Evolutionary conservation across 1,139 yeast species (phyloP), one percentile per base, ranked within the genome.

Genomic region (Kluyveromyces sp.): DNA sequence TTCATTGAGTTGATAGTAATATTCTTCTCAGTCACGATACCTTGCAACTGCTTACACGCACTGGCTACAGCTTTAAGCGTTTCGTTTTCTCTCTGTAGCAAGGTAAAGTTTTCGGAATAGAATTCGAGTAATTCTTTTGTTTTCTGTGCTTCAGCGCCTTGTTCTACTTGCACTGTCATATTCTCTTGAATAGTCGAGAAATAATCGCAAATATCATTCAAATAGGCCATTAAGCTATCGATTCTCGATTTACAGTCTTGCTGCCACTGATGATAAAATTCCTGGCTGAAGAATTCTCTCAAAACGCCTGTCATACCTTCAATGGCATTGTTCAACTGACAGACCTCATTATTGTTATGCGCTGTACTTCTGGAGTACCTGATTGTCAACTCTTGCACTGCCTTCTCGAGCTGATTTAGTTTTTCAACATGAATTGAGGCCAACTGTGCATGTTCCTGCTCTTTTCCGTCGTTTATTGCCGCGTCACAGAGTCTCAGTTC

Each of bases 261-360:
- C 17, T 31, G 9, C 41, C 34, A 31, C 19, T 38, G 30, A 18
- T 31, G 31, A 31, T 31, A 38, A 3, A 19, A 38, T 8, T 31
- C 29, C 12, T 19, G 34, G 16, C 35, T 31, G 19, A 38, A 38
- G 20, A 32, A 31, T 18, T 29, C 29, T 16, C 20, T 38, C 25
- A 38, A 15, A 12, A 38, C 41, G 16, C 35, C 35, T 2, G 41
- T 38, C 41, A 38, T 38, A 11, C 36, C 29, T 22, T 31, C 36
- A 28, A 38, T 38, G 11, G 41, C 41, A 8, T 26, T 37, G 11
- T 37, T 31, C 7, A 37, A 15, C 12, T 17, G 13, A 2, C 6
- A 11, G 4, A 37, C 11, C 3, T 12, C 16, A 7, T 17, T 7
- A 13, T 37, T 28, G 19, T 28, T 37, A 9, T 29, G 34, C 4